Evolutionary conservation across 2,329 filamentous ascomycete species (phyloP).

Genomic region (Ascochyta fabae): DNA sequence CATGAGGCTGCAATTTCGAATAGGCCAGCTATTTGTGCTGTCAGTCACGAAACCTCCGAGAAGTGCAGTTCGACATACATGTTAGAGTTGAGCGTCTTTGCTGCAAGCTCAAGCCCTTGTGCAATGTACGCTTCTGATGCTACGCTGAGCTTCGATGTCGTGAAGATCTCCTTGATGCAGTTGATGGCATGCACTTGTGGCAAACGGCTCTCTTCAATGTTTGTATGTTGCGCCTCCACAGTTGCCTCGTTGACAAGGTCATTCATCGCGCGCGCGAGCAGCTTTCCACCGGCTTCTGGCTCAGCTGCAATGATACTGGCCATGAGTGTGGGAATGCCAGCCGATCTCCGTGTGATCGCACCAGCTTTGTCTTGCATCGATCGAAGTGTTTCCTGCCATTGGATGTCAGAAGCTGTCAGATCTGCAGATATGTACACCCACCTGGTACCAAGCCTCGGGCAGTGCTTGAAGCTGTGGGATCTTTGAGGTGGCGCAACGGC

Average conservation of each 20-base stretch:
- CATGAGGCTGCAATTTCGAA: slow-evolving; percentile 91
- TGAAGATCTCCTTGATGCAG: slow-evolving; percentile 90
- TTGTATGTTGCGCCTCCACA: slow-evolving; percentile 61
- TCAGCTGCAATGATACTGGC: slow-evolving; percentile 79
- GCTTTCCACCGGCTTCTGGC: slow-evolving; percentile 59
- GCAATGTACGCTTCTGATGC: slow-evolving; percentile 77
- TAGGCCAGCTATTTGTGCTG: slow-evolving; percentile 72
- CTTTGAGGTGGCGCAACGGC: slow-evolving; percentile 62
- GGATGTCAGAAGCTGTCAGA: slow-evolving; percentile 1
- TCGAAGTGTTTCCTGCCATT: slow-evolving; percentile 63
- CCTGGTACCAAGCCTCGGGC: slow-evolving; percentile 72
- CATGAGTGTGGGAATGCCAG: slow-evolving; percentile 87
- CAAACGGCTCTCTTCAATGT: slow-evolving; percentile 64
- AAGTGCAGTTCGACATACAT: slow-evolving; percentile 62
- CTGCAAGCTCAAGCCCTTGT: slow-evolving; percentile 77
- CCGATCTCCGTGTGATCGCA: slow-evolving; percentile 84
- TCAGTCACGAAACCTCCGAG: not conserved
- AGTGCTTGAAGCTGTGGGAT: slow-evolving; percentile 54
- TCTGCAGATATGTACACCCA: slow-evolving; percentile 9
- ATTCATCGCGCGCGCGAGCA: slow-evolving; percentile 69
- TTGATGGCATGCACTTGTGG: slow-evolving; percentile 96
- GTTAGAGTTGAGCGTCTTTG: slow-evolving; percentile 76
- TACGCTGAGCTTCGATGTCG: slow-evolving; percentile 76
- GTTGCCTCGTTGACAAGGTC: slow-evolving; percentile 67
- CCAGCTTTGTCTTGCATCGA: slow-evolving; percentile 78